Conservation (phyloP, 805 yeast species). For the Myxozyma monticola region DNA sequence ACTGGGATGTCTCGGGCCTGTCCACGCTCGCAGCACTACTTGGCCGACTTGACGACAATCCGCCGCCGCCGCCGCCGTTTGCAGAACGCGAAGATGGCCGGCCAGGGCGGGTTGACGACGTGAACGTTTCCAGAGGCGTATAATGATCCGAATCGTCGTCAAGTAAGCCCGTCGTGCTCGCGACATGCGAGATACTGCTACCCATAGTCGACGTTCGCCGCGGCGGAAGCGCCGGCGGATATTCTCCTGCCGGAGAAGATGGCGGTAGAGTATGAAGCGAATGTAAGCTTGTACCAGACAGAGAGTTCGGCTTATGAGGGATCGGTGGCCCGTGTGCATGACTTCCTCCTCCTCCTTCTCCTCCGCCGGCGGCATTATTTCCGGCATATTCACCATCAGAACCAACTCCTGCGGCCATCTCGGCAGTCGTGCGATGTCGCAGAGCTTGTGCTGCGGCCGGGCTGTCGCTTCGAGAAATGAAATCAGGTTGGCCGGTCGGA, state of each 20-base stretch:
- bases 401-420: too few relatives aligned
- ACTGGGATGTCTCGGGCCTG: neutral
- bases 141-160: conserved; percentile 12
- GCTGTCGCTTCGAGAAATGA: conserved; percentile 33
- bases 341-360: neutral
- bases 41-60: too few relatives aligned
- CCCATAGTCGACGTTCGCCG: conserved; percentile 11
- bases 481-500: conserved; percentile 53
- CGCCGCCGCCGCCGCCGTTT: too few relatives aligned
- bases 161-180: neutral
- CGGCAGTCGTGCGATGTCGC: too few relatives aligned
- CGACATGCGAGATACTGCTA: neutral
- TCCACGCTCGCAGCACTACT: neutral
- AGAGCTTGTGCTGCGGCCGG: conserved; percentile 1
- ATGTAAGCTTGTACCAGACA: conserved; percentile 15
- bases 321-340: conserved; percentile 12
- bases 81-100: too few relatives aligned
- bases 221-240: conserved; percentile 24
- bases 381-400: too few relatives aligned
- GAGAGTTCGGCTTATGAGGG: conserved; percentile 21
- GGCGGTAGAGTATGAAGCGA: conserved; percentile 11
- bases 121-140: conserved; percentile 25
- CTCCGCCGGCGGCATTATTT: too few relatives aligned
- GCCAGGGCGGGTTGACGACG: too few relatives aligned
- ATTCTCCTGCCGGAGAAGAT: conserved; percentile 9